Conservation (phyloP, 257 asterid genomes). For the Solanum gandarillasii region DNA sequence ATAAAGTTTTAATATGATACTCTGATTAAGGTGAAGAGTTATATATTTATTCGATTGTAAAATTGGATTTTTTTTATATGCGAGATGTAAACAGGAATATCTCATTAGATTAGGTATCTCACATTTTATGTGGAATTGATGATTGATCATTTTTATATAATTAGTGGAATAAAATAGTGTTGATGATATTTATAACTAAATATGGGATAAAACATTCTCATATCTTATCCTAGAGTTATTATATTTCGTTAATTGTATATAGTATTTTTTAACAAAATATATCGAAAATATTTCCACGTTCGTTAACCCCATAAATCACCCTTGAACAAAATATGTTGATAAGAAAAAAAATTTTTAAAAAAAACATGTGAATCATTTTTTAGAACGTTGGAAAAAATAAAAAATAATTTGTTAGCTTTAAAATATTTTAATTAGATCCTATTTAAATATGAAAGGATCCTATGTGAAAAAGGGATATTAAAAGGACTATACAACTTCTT, state of each 20-base stretch:
- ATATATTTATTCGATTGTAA: neutral
- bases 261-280: neutral
- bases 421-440: neutral
- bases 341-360: neutral
- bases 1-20: neutral
- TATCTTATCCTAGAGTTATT: neutral
- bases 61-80: accelerated
- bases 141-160: neutral
- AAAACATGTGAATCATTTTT: neutral
- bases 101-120: neutral
- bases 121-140: neutral
- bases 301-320: neutral
- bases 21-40: neutral
- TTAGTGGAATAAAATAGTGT: neutral
- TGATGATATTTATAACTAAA: neutral
- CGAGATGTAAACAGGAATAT: neutral
- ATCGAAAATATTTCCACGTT: neutral
- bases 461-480: neutral
- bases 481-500: neutral
- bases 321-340: neutral
- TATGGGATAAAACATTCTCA: neutral
- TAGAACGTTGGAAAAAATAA: neutral
- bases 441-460: neutral
- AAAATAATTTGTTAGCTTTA: neutral
- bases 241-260: neutral